A percentile compares a stretch with the other conserved stretches of the same genome.
These are phyloP conservation scores for Exidia glandulosa DNA, from an alignment of 768 basidiomycete genomes.

Conservation along the genomic window DNA sequence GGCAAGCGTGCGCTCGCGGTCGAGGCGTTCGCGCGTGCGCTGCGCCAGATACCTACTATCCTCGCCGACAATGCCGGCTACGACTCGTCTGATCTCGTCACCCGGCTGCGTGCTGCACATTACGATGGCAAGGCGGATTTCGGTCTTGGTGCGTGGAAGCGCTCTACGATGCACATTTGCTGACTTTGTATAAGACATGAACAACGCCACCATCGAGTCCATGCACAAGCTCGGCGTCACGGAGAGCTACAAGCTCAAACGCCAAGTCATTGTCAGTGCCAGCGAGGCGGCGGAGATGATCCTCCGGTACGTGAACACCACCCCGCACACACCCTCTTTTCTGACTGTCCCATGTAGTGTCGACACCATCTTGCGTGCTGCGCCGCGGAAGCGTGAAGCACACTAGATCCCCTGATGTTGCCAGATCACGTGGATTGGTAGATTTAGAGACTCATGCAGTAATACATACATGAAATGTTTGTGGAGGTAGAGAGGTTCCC, in stretches of 20 bases:
- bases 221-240: constrained; percentile 86
- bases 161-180: constrained; percentile 12
- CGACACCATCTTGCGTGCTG: constrained; percentile 80
- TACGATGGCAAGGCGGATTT: constrained; percentile 80
- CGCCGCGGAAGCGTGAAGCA: constrained; percentile 79
- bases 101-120: constrained; percentile 83
- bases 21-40: constrained; percentile 80
- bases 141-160: constrained; percentile 80
- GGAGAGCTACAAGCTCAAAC: constrained; percentile 95
- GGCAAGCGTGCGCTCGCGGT: constrained; percentile 96
- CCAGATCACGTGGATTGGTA: too few relatives aligned
- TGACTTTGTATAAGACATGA: constrained; percentile 71
- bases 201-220: constrained; percentile 69
- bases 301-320: too few relatives aligned
- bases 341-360: too few relatives aligned
- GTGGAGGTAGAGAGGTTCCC: too few relatives aligned
- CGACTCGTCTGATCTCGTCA: constrained; percentile 92
- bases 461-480: too few relatives aligned
- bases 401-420: too few relatives aligned
- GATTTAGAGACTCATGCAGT: too few relatives aligned
- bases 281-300: constrained; percentile 99
- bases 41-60: constrained; percentile 92
- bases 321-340: constrained; percentile 2
- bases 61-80: constrained; percentile 96
- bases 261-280: constrained; percentile 88